phyloP scores from a whole-genome alignment of 805 yeast genomes.

The Saccharomycopsis capsularis region DNA sequence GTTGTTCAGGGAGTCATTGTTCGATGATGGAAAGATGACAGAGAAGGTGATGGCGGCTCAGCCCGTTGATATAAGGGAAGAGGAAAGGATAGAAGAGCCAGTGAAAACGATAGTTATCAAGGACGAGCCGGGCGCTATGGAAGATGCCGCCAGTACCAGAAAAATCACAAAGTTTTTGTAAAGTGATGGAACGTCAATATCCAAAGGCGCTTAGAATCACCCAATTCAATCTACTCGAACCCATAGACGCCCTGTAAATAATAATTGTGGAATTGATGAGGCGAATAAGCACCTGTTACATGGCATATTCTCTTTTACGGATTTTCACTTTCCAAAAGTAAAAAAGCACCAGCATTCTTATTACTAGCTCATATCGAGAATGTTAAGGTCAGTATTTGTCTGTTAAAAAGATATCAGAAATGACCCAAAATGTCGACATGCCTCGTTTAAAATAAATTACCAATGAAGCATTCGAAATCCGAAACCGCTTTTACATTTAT shows the following conservation, averaged over 20 bases:
- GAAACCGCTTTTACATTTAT: no score
- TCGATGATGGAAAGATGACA: neutral
- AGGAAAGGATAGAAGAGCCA: slow-evolving; percentile 24
- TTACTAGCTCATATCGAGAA: no score
- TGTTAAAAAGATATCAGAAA: no score
- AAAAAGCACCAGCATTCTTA: no score
- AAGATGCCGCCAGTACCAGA: slow-evolving; percentile 33
- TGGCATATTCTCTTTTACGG: neutral
- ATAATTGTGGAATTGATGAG: neutral
- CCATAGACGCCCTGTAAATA: neutral
- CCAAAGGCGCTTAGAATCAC: neutral
- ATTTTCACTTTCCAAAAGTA: no score
- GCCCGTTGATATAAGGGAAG: neutral
- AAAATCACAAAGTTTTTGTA: slow-evolving; percentile 33
- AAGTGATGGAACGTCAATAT: slow-evolving; percentile 2
- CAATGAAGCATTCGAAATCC: no score
- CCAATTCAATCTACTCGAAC: neutral
- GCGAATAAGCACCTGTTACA: no score
- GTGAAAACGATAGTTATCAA: slow-evolving; percentile 28
- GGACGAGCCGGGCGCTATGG: slow-evolving; percentile 35
- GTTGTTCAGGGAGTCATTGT: neutral
- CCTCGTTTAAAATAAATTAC: no score
- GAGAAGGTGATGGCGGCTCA: neutral
- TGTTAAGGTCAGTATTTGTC: no score
- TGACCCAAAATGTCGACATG: no score